These are phyloP conservation scores for Edaphochlamys debaryana DNA, from an alignment of 139 green algal genomes.

Conservation along the genomic window DNA sequence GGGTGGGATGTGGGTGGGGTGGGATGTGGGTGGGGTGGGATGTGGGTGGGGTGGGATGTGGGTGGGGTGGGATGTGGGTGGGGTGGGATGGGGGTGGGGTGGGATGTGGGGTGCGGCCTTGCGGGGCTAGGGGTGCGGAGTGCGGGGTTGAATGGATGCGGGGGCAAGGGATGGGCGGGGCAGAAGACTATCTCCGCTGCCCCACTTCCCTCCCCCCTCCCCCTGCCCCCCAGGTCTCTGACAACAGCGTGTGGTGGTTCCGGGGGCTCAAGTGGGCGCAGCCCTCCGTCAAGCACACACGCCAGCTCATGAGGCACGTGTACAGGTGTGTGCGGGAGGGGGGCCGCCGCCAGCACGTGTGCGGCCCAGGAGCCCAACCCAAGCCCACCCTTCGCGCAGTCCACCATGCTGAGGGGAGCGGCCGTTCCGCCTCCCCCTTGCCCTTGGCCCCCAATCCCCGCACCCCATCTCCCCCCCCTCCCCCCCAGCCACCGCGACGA, in stretches of 20 bases:
- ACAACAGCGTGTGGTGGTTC: conserved; percentile 48
- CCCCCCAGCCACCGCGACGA: conserved; percentile 43
- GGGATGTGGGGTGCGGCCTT: not conserved
- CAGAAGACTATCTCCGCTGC: too few species aligned
- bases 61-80: too few species aligned
- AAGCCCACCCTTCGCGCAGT: not conserved
- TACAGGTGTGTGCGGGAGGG: conserved; percentile 13
- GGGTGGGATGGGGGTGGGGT: too few species aligned
- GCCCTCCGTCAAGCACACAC: conserved; percentile 60
- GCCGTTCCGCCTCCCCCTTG: not conserved
- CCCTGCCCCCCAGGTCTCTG: too few species aligned
- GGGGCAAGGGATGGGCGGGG: too few species aligned
- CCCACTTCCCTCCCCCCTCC: not conserved
- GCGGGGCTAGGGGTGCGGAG: too few species aligned
- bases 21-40: too few species aligned
- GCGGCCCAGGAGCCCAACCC: too few species aligned
- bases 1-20: too few species aligned
- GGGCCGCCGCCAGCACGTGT: not conserved
- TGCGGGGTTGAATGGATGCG: too few species aligned
- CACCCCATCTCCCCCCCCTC: not conserved
- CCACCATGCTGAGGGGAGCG: not conserved
- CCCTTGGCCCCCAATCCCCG: not conserved
- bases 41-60: too few species aligned
- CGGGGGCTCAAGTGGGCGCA: conserved; percentile 66
- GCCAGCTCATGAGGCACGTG: conserved; percentile 63